Evolutionary conservation across 2,329 filamentous ascomycete genomes (phyloP).

Genomic region (Canariomyces notabilis): DNA sequence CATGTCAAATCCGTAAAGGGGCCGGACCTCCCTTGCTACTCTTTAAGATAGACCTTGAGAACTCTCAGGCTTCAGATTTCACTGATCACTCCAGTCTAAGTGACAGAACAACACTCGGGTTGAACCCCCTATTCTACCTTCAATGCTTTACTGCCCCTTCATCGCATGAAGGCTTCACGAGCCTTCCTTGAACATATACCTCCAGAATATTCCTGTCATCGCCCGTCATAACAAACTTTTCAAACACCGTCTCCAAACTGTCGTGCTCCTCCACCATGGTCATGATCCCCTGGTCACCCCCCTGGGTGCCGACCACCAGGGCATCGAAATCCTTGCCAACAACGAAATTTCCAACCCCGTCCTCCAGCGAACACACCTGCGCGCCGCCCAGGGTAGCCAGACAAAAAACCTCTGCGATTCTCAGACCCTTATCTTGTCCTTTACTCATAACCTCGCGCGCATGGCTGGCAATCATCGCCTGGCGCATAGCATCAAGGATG

Average conservation of each 20-base stretch:
- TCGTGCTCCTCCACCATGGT: constrained; percentile 50
- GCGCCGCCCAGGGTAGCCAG: constrained; percentile 59
- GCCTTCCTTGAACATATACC: constrained; percentile 49
- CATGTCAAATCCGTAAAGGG: too few relatives aligned
- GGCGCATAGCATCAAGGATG: constrained; percentile 54
- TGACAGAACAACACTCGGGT: too few relatives aligned
- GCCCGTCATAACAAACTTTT: constrained; percentile 62
- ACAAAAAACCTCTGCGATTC: constrained; percentile 51
- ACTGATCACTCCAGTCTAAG: too few relatives aligned
- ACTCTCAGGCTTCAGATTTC: too few relatives aligned
- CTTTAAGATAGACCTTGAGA: too few relatives aligned
- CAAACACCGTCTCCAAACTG: constrained; percentile 42
- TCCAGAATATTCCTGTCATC: constrained; percentile 56
- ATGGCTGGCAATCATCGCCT: constrained; percentile 52
- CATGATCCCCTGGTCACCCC: constrained; percentile 39
- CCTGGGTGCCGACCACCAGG: constrained; percentile 40
- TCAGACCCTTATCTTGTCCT: constrained; percentile 41
- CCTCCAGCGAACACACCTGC: constrained; percentile 48
- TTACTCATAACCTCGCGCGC: constrained; percentile 39
- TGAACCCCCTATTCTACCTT: not conserved
- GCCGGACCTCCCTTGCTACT: too few relatives aligned
- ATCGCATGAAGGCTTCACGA: constrained; percentile 16
- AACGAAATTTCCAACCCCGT: constrained; percentile 51
- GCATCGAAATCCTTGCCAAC: constrained; percentile 61
- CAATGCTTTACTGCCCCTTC: constrained; percentile 2